Percentiles rank a stretch among this genome's conserved stretches.
Evolutionary conservation across 129 eudicot species (phyloP).

Genomic region (Oenanthe sinensis): DNA sequence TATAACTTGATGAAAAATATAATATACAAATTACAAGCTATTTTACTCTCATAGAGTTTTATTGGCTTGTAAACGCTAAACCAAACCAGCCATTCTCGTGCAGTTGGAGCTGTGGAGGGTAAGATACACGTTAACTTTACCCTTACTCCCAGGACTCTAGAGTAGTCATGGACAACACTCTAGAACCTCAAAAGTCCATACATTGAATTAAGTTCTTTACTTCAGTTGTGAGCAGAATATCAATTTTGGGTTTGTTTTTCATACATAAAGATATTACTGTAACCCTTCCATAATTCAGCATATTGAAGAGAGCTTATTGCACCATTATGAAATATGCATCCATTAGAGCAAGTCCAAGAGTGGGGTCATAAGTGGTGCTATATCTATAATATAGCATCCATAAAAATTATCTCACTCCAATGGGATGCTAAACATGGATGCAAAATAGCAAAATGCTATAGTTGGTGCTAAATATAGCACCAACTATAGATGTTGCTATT

Average conservation of each 20-base stretch:
- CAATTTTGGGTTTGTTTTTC: background rate
- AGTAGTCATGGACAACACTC: background rate
- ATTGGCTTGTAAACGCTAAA: background rate
- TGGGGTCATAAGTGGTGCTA: too few relatives aligned
- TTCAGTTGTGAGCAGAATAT: background rate
- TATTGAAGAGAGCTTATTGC: background rate
- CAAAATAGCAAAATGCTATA: too few relatives aligned
- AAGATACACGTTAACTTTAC: background rate
- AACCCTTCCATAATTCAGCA: background rate
- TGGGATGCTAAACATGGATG: too few relatives aligned
- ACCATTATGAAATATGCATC: background rate
- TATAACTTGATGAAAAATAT: background rate
- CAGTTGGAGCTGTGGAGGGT: background rate
- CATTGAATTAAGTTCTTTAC: background rate
- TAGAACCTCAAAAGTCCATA: background rate
- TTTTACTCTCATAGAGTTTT: background rate
- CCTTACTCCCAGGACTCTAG: background rate
- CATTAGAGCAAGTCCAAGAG: too few relatives aligned
- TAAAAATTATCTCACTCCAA: too few relatives aligned
- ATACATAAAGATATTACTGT: background rate
- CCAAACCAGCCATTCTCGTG: background rate
- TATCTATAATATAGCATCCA: too few relatives aligned
- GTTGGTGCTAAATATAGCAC: too few relatives aligned
- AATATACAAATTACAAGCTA: background rate
- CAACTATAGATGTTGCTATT: too few relatives aligned